Base-by-base conservation (phyloP, 2,329 filamentous ascomycete species). In the Phoma sp. region DNA sequence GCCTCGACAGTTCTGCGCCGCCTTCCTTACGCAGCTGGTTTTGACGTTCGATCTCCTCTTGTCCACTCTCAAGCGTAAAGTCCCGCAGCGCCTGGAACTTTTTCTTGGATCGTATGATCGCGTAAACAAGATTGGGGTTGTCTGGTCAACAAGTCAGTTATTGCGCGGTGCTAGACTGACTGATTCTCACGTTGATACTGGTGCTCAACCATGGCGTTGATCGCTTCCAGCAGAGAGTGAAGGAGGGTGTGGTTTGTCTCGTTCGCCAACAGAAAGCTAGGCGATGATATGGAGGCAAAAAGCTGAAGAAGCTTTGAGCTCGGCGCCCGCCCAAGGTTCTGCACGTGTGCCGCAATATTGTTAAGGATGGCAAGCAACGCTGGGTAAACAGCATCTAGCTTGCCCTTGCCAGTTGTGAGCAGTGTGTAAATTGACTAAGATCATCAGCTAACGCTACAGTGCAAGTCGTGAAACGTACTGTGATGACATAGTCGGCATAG, bases 401-500 rank as follows among this genome's bases (percentile, higher is more conserved):
- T 94, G 47, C 92, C 92, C 77, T 96, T 94, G 70, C 92, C 96
- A 5, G 88, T 89, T 0, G 92, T 95, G 69, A 98, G 96, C 59
- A 99, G 84, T 27, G 85, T 91, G 72, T 96, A 96, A 57, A 98
- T 93, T 6, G 93, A 96, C 87, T 94, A 57, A 38, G 6, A 8
- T 39, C 25, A 48, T 77, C 45, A 78, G 74, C 43, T 61, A 21
- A 38, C 7, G 15, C 22, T 13, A 25, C 2, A 2, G 4, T n/a
- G 24, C 10, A 17, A 8, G 29, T 15, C 6, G 2, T 13, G 6
- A 6, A 15, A 43, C 87, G 77, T 78, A 91, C 90, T 70, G 93
- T 94, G 56, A 99, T 89, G 47, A 99, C 81, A 71, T 95, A 98
- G 76, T 99, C 95, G 21, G 90, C 92, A 76, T 98, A 98, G 15